These are phyloP conservation scores for Incumbomyces delicatus DNA, from an alignment of 2,329 filamentous ascomycete species.

Conservation along the genomic window DNA sequence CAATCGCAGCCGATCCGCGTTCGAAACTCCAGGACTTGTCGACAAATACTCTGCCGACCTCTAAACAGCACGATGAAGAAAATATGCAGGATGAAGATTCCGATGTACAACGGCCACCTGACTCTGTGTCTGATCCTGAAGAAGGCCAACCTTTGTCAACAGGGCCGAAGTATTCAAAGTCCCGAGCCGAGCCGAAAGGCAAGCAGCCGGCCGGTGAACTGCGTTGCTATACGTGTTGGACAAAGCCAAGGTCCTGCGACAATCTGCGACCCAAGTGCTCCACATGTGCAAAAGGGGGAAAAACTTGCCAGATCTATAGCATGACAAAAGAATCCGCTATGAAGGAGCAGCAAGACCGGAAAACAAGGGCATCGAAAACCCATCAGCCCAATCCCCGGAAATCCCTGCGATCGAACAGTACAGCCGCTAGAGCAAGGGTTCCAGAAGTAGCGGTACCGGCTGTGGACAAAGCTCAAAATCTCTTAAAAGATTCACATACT, in stretches of 20 bases:
- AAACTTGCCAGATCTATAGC: slow-evolving; percentile 1
- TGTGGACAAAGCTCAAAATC: too few relatives aligned
- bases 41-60: neutral
- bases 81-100: neutral
- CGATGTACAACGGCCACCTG: slow-evolving; percentile 4
- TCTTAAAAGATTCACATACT: too few relatives aligned
- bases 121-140: neutral
- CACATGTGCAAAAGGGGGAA: neutral
- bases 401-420: too few relatives aligned
- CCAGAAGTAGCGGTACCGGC: too few relatives aligned
- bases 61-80: neutral
- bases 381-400: too few relatives aligned
- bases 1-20: neutral
- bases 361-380: neutral
- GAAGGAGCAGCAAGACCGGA: neutral
- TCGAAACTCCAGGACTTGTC: neutral
- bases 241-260: neutral
- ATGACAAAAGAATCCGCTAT: slow-evolving; percentile 1
- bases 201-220: neutral
- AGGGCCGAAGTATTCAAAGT: neutral
- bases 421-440: too few relatives aligned
- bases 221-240: slow-evolving; percentile 3
- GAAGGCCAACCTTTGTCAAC: neutral
- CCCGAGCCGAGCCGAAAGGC: neutral
- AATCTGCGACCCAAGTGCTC: slow-evolving; percentile 3